Base-by-base conservation (phyloP, 2,329 filamentous ascomycete species). In the Neopestalotiopsis clavispora region DNA sequence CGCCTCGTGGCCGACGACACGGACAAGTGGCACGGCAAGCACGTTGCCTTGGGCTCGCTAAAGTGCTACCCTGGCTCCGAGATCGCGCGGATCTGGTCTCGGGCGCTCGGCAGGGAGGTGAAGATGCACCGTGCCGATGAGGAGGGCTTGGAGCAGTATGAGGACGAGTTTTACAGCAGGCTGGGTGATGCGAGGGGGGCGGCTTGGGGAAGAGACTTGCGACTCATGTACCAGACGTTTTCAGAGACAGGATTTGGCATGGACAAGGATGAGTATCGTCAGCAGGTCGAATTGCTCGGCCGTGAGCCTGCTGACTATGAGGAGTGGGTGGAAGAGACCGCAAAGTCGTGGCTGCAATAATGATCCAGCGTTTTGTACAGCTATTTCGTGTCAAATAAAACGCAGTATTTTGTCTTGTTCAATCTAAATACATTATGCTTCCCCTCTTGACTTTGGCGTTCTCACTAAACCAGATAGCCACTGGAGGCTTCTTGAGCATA, bases 241-340 rank as follows among this genome's bases (percentile, higher is more conserved):
- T 57, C 65, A 2, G 57, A n/a, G 20, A 23, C 58, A 6, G 65
- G 65, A 0, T 62, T 67, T 40, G 34, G 57, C 23, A 67, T 67
- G 65, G 52, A 34, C 1, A 38, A 67, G 42, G 57, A 67, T 23
- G 52, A 60, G 12, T 67, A 67, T 23, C 23, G 28, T 12, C 20
- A 61, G 57, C 65, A 67, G 57, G 38, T 67, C 4, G 65, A 67
- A 12, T 28, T 67, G 34, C 58, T 67, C 5, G 66, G 66, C 1
- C 58, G 30, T 17, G 66, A 67, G 14, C 66, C 66, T 10, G 58
- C n/a, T 28, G 40, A 62, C 40, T 67, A 67, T 23, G 40, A 17
- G 4, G 66, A 52, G 4, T 62, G 66, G 66, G 40, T 62, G 4
- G 34, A 62, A 20, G 23, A 28, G 14, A 59, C 57, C 28, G 57